Conservation (phyloP, 306 rosid genomes). For the Delonix regia region DNA sequence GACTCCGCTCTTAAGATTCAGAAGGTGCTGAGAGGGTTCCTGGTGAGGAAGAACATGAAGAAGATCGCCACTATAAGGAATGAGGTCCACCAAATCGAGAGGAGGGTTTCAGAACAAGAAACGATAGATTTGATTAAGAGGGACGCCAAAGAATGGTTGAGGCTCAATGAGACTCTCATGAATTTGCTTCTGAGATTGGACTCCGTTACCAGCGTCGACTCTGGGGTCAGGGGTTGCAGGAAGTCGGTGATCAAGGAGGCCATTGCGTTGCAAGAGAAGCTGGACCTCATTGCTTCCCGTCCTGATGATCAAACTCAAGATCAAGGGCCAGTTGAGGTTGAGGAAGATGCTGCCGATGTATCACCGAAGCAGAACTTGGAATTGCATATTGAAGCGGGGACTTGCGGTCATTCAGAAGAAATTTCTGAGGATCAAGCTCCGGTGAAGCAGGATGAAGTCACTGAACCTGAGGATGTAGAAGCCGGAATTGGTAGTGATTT, state of each 20-base stretch:
- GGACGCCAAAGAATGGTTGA: slow-evolving; percentile 60
- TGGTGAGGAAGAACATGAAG: slow-evolving; percentile 65
- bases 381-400: not conserved
- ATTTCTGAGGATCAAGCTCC: not conserved
- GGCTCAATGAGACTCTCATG: slow-evolving; percentile 63
- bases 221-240: slow-evolving; percentile 62
- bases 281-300: slow-evolving; percentile 48
- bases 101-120: slow-evolving; percentile 26
- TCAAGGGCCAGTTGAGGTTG: not conserved
- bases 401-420: not conserved
- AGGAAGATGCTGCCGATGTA: not conserved
- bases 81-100: slow-evolving; percentile 56
- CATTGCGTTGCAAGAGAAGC: slow-evolving; percentile 64
- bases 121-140: slow-evolving; percentile 40
- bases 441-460: not conserved
- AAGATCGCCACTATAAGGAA: slow-evolving; percentile 48
- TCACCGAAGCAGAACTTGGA: not conserved
- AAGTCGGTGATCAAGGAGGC: slow-evolving; percentile 61
- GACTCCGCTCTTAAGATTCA: slow-evolving; percentile 61
- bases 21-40: slow-evolving; percentile 59
- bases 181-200: slow-evolving; percentile 67
- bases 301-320: not conserved
- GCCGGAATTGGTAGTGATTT: not conserved
- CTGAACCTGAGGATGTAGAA: not conserved
- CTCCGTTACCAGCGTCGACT: slow-evolving; percentile 55